Evolutionary conservation across 805 yeast genomes (phyloP).

Genomic region (Dipodascus geniculatus): DNA sequence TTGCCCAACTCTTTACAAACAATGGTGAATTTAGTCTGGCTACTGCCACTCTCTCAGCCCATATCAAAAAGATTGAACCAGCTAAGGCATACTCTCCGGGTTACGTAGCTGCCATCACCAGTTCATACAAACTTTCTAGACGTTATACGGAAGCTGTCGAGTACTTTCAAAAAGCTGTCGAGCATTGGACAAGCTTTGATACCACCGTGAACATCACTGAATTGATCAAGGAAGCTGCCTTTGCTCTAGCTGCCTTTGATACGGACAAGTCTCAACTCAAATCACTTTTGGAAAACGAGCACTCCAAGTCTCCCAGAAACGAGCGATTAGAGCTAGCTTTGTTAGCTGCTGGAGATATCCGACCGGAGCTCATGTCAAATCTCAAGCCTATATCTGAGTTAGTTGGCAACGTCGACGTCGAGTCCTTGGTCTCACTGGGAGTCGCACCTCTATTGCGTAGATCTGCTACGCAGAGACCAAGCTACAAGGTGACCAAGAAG

Average conservation of each 20-base stretch:
- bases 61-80: not conserved
- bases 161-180: slow-evolving; percentile 25
- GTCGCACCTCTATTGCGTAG: slow-evolving; percentile 19
- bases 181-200: slow-evolving; percentile 14
- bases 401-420: slow-evolving; percentile 18
- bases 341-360: slow-evolving; percentile 6
- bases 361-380: slow-evolving; percentile 22
- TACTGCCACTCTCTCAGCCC: slow-evolving; percentile 2
- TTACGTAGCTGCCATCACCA: slow-evolving; percentile 37
- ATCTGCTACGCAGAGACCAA: slow-evolving; percentile 20
- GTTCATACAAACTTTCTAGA: slow-evolving; percentile 38
- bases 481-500: slow-evolving; percentile 20
- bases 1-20: slow-evolving; percentile 19
- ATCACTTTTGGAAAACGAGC: slow-evolving; percentile 12
- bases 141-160: slow-evolving; percentile 25
- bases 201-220: not conserved
- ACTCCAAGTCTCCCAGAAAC: slow-evolving; percentile 12
- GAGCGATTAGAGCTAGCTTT: slow-evolving; percentile 18
- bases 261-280: slow-evolving; percentile 16
- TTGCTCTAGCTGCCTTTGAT: slow-evolving; percentile 30
- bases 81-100: slow-evolving; percentile 29
- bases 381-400: slow-evolving; percentile 18
- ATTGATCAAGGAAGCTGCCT: slow-evolving; percentile 24
- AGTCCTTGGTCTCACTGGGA: slow-evolving; percentile 13
- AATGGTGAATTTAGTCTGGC: slow-evolving; percentile 11